Percentiles rank a stretch among this genome's conserved stretches.
These are phyloP conservation scores for Rhodotorula sp. DNA, from an alignment of 1,284 basidiomycete species.

Conservation along the genomic window DNA sequence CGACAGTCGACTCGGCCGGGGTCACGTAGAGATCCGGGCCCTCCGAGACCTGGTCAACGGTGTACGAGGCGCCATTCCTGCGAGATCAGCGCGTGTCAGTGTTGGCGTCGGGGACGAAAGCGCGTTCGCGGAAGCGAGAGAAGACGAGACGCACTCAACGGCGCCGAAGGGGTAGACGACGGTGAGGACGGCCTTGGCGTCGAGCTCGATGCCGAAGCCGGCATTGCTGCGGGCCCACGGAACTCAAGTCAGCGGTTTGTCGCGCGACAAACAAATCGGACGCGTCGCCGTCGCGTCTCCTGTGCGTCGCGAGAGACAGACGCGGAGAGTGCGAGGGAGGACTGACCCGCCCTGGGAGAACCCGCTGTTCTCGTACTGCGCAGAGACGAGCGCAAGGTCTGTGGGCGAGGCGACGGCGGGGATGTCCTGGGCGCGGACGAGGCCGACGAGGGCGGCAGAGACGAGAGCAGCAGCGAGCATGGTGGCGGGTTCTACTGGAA, in stretches of 20 bases:
- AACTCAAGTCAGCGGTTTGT: not conserved
- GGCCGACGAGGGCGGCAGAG: constrained; percentile 1
- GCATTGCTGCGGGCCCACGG: constrained; percentile 20
- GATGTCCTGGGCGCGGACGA: constrained; percentile 17
- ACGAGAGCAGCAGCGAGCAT: constrained; percentile 9
- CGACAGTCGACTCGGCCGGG: constrained; percentile 16
- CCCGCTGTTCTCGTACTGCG: constrained; percentile 40
- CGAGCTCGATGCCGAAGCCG: constrained; percentile 40
- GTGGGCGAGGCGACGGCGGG: constrained; percentile 4
- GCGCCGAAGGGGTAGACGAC: constrained; percentile 27
- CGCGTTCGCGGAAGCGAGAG: not conserved
- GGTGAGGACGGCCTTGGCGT: constrained; percentile 38
- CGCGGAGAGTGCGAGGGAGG: not conserved
- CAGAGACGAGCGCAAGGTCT: constrained; percentile 35
- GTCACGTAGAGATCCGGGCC: constrained; percentile 33
- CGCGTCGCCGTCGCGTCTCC: not conserved
- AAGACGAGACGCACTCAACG: constrained; percentile 8
- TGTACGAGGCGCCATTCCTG: constrained; percentile 38
- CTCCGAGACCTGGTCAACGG: constrained; percentile 35
- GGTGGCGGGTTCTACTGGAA: too few species aligned
- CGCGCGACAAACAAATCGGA: not conserved
- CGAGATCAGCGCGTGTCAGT: not conserved
- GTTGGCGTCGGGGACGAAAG: accelerated
- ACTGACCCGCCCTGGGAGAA: constrained; percentile 28
- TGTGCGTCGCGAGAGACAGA: not conserved